Base-by-base conservation (phyloP, 176 grass and related monocot species). In the Panicum miliaceum region DNA sequence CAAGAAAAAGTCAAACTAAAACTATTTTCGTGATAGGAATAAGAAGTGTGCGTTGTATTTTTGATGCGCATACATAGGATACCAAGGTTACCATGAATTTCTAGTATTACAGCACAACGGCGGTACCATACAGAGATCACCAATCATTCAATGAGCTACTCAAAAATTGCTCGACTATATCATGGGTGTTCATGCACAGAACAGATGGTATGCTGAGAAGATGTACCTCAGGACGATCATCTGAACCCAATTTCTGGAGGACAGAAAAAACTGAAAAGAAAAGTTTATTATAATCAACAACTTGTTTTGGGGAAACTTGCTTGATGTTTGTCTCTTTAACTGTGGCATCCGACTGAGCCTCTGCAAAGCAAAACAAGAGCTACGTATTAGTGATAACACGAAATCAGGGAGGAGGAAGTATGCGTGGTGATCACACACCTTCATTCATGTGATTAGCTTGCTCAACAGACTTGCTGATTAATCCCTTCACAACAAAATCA, bases 401-500 rank as follows among this genome's bases (percentile, higher is more conserved):
- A 79, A 81, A 84, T 56, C 69, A 79, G 47, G 60, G 50, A 80
- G 32, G 75, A 84, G n/a, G 68, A 58, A 38, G n/a, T 64, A 82
- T 60, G 37, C 22, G 48, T 66, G 75, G 73, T 58, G 81, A 64
- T 20, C 57, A 86, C 43, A 68, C 68, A 86, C 88, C 88, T 82
- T 86, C 78, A 78, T 82, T 82, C 26, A 7, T 82, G 72, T 82
- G 65, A 78, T 54, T 92, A 86, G 73, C 62, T 79, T 86, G 86
- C 66, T 93, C 77, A 47, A 84, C 75, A 85, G 74, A 63, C n/a
- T 76, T 97, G 51, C 76, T 82, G 77, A 85, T 76, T 84, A 95
- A 89, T 88, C 96, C 96, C 83, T 98, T 98, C 14, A 90, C 91
- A 71, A 98, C 86, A 87, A 98, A 98, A 86, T 98, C 96, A 62